Evolutionary conservation across 176 grass and related monocot species (phyloP).

Genomic region (Avena sativa): DNA sequence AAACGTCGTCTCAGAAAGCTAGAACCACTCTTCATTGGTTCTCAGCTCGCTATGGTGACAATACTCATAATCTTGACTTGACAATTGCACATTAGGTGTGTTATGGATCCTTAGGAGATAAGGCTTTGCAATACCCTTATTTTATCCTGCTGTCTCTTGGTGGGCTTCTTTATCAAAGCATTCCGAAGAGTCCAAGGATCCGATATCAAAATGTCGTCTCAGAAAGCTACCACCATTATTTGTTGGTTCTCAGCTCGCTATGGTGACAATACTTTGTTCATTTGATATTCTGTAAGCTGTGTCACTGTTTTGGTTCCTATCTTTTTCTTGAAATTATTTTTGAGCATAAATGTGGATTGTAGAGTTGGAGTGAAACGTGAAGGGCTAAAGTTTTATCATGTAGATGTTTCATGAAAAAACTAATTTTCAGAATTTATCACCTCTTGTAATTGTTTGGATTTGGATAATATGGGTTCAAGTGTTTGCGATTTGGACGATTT

Average conservation of each 20-base stretch:
- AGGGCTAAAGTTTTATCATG: neutral
- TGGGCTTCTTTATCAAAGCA: neutral
- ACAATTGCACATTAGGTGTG: neutral
- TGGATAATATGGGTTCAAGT: neutral
- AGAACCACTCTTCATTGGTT: constrained; percentile 40
- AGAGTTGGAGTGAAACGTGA: neutral
- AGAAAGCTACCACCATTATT: constrained; percentile 55
- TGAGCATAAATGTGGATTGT: neutral
- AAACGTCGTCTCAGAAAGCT: constrained; percentile 64
- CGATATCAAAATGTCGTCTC: constrained; percentile 49
- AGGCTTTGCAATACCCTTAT: constrained; percentile 23
- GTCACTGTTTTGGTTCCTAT: neutral
- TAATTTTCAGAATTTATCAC: neutral
- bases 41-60: constrained; percentile 60
- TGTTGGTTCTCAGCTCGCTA: constrained; percentile 57
- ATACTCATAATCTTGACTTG: constrained; percentile 22
- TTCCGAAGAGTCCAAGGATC: constrained; percentile 38
- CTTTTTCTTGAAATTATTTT: neutral
- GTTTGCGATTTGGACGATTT: neutral
- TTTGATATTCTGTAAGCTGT: neutral
- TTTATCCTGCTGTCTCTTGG: constrained; percentile 33
- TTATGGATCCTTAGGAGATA: constrained; percentile 48
- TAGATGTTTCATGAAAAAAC: neutral
- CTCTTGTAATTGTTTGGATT: neutral
- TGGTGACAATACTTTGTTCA: constrained; percentile 43